Conservation (phyloP, 306 rosid species). For the Dicorynia guianensis region DNA sequence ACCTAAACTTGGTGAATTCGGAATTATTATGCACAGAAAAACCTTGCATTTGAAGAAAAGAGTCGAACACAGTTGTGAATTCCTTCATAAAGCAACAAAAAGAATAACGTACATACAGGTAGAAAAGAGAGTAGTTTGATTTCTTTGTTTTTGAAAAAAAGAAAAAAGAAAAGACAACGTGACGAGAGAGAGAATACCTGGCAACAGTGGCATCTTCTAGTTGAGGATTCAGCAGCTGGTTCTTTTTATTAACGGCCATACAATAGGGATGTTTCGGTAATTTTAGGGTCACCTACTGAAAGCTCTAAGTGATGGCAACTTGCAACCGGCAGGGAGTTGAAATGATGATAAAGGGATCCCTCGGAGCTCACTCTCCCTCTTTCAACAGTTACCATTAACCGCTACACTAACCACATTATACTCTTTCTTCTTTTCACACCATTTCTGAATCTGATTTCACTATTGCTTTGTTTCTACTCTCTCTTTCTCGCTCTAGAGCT, state of each 20-base stretch:
- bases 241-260: constrained; percentile 48
- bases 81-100: constrained; percentile 14
- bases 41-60: constrained; percentile 49
- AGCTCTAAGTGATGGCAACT: constrained; percentile 43
- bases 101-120: not conserved
- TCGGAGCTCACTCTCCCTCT: constrained; percentile 31
- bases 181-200: not conserved
- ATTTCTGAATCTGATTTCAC: constrained; percentile 34
- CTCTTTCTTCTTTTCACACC: constrained; percentile 33
- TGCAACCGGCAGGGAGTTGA: constrained; percentile 45
- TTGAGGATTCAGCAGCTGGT: constrained; percentile 28
- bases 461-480: constrained; percentile 61
- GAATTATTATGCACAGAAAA: constrained; percentile 11
- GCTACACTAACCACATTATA: constrained; percentile 33
- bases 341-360: constrained; percentile 26
- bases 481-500: constrained; percentile 12
- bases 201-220: not conserved
- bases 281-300: constrained; percentile 34
- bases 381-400: not conserved
- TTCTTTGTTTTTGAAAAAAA: not conserved
- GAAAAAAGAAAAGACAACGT: not conserved
- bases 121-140: not conserved
- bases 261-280: constrained; percentile 46
- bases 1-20: constrained; percentile 1
- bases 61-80: constrained; percentile 30